Conservation (phyloP, 139 green algal genomes). For the Ulvella scutata region DNA sequence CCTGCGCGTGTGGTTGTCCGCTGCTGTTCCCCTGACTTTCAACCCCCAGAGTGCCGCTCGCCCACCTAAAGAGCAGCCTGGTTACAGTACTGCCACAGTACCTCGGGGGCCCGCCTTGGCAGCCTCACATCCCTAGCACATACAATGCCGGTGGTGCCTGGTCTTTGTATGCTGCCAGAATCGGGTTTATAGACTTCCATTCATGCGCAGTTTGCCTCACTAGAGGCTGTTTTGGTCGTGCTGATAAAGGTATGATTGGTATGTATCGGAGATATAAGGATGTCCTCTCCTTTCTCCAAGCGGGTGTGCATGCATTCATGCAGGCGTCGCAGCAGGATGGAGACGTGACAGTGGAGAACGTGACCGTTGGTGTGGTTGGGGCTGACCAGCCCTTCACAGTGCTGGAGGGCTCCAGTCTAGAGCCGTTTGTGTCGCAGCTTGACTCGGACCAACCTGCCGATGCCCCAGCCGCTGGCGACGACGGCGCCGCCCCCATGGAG, state of each 20-base stretch:
- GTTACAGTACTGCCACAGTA: too few relatives aligned
- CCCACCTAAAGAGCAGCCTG: too few relatives aligned
- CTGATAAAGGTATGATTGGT: neutral
- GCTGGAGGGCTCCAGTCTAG: constrained; percentile 50
- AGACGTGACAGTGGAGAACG: constrained; percentile 73
- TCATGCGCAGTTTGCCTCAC: too few relatives aligned
- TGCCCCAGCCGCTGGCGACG: neutral
- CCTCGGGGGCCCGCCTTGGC: too few relatives aligned
- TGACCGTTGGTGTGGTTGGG: constrained; percentile 65
- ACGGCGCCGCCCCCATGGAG: constrained; percentile 12
- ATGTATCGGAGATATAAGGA: constrained; percentile 10
- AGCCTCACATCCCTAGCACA: too few relatives aligned
- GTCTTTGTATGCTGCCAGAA: too few relatives aligned
- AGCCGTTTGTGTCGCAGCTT: constrained; percentile 34
- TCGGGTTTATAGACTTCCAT: too few relatives aligned
- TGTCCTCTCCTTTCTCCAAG: constrained; percentile 1
- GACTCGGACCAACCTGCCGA: constrained; percentile 8
- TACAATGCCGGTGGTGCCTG: too few relatives aligned
- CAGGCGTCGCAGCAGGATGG: constrained; percentile 40
- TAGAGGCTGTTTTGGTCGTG: too few relatives aligned
- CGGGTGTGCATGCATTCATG: neutral
- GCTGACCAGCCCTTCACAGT: constrained; percentile 58
- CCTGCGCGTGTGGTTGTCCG: too few relatives aligned
- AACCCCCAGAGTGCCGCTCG: too few relatives aligned
- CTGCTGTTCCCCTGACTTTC: too few relatives aligned